Conservation (phyloP, 345 rosid species). For the Atalantia buxifolia region DNA sequence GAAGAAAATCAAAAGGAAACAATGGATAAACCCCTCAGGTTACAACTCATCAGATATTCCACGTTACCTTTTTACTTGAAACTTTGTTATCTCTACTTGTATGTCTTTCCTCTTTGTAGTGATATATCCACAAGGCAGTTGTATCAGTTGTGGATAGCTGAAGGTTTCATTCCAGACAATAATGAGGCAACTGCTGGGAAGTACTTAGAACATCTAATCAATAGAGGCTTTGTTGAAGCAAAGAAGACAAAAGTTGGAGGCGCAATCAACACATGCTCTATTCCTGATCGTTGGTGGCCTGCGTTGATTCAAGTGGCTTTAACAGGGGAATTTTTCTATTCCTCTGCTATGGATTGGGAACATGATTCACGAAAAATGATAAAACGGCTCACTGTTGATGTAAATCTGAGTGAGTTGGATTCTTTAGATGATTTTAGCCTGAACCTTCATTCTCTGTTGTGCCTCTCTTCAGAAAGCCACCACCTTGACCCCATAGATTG, state of each 20-base stretch:
- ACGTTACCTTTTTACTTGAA: background rate
- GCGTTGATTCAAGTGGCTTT: background rate
- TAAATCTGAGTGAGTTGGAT: background rate
- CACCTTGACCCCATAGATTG: background rate
- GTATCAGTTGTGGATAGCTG: constrained; percentile 9
- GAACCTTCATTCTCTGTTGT: background rate
- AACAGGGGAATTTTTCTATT: background rate
- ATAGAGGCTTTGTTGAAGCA: background rate
- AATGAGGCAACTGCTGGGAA: background rate
- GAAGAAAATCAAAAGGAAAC: background rate
- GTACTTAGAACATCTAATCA: background rate
- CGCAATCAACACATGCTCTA: background rate
- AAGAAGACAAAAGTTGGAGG: background rate
- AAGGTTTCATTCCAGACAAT: background rate
- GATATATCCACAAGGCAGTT: constrained; percentile 1
- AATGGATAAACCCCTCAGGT: background rate
- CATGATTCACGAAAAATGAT: background rate
- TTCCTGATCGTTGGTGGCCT: background rate
- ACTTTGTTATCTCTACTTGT: background rate
- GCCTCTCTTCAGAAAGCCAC: background rate
- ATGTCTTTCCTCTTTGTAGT: background rate
- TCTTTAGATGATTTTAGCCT: background rate
- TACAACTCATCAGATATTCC: background rate
- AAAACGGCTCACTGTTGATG: background rate
- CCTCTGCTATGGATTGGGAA: background rate